These are phyloP conservation scores for Actinomortierella wolfii DNA, from an alignment of 371 early-diverging fungal genomes.

Conservation along the genomic window DNA sequence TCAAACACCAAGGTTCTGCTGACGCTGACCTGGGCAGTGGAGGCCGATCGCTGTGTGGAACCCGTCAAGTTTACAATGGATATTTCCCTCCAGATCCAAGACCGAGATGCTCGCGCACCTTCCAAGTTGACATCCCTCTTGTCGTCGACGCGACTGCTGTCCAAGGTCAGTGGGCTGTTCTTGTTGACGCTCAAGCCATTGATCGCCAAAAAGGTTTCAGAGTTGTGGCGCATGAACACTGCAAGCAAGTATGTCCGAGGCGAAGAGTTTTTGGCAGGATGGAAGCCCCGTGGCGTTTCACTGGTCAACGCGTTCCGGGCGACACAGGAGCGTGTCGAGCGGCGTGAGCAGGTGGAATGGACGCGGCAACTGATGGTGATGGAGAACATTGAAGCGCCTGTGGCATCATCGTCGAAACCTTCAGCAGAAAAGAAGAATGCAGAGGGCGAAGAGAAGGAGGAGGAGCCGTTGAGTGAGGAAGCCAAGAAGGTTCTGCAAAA, in stretches of 20 bases:
- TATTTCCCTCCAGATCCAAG: constrained; percentile 65
- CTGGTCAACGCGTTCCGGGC: constrained; percentile 66
- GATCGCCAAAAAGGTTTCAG: constrained; percentile 59
- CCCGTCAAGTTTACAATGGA: constrained; percentile 69
- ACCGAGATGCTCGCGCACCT: constrained; percentile 58
- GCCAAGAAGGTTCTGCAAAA: constrained; percentile 47
- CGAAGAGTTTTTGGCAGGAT: constrained; percentile 74
- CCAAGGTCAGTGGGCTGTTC: constrained; percentile 60
- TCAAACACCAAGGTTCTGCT: constrained; percentile 63
- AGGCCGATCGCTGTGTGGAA: constrained; percentile 60
- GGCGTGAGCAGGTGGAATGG: constrained; percentile 55
- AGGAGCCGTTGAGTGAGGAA: constrained; percentile 2
- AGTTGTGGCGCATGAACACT: constrained; percentile 79
- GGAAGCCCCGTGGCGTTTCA: constrained; percentile 80
- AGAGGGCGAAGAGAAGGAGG: constrained; percentile 1
- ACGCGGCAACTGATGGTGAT: constrained; percentile 51
- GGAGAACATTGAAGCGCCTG: constrained; percentile 14
- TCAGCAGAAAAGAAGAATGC: neutral
- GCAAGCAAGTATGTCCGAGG: constrained; percentile 84
- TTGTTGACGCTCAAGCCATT: constrained; percentile 62
- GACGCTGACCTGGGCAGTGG: constrained; percentile 61
- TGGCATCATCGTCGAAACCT: neutral
- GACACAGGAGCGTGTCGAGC: constrained; percentile 47
- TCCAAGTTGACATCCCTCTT: constrained; percentile 51
- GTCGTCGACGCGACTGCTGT: constrained; percentile 35